Base-by-base conservation (phyloP, 2,329 filamentous ascomycete genomes). In the Arthroderma sp. region DNA sequence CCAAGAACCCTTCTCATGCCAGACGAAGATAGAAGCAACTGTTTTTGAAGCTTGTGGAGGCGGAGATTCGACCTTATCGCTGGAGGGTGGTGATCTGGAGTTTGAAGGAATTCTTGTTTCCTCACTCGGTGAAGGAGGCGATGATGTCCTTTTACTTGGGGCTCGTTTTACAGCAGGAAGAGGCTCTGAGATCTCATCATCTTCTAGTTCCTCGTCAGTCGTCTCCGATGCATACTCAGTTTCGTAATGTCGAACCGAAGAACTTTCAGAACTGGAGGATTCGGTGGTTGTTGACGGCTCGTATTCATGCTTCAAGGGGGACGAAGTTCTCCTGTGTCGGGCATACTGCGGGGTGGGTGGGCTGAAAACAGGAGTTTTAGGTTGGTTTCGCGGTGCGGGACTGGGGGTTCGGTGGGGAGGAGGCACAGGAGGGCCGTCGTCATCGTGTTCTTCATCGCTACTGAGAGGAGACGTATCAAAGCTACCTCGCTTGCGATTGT, bases 241-340 rank as follows among this genome's bases (percentile, higher is more conserved):
- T 39, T 68, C 67, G 32, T 72, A 69, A 29, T 68, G 71, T 30
- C 72, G 70, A n/a, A 76, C 73, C 27, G 71, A 72, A 4, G 73
- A 78, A 31, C 66, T 67, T 33, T 73, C 66, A 38, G 73, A 79
- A 44, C 77, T 71, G 1, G 69, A 73, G 6, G 72, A 73, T 36
- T 77, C 75, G 0, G 78, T 80, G 38, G 76, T 77, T 5, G 77
- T 79, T 10, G 91, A 96, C 9, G 89, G 89, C 50, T 88, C 81
- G 56, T 95, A 98, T 65, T 98, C 89, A 59, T 96, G 89, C 67
- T 98, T 98, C 41, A 98, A 70, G 0, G 91, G 91, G 1, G 91
- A 98, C 0, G 91, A 96, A 1, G 80, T 83, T 11, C 87, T 78
- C 38, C 88, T 78, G 57, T 81, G 61, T 61, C 71, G 51, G 60